Evolutionary conservation across 306 rosid genomes (phyloP).

Genomic region (Prinsepia uniflora): DNA sequence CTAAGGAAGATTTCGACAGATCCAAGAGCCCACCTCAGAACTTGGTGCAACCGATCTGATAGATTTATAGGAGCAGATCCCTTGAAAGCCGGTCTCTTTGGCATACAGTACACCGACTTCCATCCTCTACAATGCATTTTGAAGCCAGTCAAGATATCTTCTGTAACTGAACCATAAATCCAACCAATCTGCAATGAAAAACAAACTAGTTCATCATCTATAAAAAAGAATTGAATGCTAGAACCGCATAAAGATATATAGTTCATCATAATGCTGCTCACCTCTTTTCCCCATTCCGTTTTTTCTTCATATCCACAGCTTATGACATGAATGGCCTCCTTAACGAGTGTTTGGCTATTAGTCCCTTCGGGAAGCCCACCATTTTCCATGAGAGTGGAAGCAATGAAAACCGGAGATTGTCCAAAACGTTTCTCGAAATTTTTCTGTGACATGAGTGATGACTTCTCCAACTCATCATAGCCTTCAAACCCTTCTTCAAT

Average conservation of each 20-base stretch:
- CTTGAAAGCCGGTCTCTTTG: conserved; percentile 80
- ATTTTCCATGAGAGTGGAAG: conserved; percentile 78
- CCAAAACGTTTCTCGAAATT: conserved; percentile 73
- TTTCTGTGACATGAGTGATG: conserved; percentile 69
- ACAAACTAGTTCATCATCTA: conserved; percentile 10
- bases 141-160: conserved; percentile 89
- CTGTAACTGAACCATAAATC: conserved; percentile 93
- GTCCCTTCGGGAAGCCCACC: conserved; percentile 85
- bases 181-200: conserved; percentile 77
- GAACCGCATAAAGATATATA: background rate
- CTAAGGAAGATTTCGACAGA: conserved; percentile 87
- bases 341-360: conserved; percentile 47
- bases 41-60: conserved; percentile 82
- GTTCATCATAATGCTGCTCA: conserved; percentile 16
- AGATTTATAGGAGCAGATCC: conserved; percentile 92
- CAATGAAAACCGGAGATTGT: conserved; percentile 78
- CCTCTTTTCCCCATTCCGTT: conserved; percentile 99
- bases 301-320: conserved; percentile 93
- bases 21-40: conserved; percentile 80
- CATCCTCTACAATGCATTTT: conserved; percentile 99
- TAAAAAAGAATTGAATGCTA: background rate
- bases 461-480: conserved; percentile 68
- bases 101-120: conserved; percentile 94
- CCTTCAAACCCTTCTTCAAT: conserved; percentile 73
- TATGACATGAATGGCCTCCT: conserved; percentile 95